phyloP scores from a whole-genome alignment of 306 rosid species.

The Quillaja saponaria region DNA sequence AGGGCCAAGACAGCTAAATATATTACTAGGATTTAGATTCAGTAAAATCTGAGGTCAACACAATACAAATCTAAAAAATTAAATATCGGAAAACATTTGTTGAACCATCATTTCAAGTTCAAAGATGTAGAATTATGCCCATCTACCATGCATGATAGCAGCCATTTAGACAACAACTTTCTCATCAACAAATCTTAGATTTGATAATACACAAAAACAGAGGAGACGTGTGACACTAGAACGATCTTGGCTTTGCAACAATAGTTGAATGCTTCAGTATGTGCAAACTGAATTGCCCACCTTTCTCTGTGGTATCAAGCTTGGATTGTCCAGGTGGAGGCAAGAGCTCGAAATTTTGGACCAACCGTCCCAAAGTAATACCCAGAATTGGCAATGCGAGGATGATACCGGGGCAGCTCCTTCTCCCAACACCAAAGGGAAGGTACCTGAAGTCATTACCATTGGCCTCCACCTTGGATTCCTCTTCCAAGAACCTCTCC shows the following conservation, averaged over 20 bases:
- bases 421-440: constrained; percentile 82
- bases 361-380: constrained; percentile 75
- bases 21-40: too few relatives aligned
- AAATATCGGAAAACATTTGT: too few relatives aligned
- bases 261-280: constrained; percentile 82
- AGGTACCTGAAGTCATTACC: constrained; percentile 88
- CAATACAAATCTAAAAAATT: too few relatives aligned
- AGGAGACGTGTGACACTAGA: neutral
- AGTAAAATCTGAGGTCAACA: too few relatives aligned
- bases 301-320: constrained; percentile 78
- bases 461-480: constrained; percentile 78
- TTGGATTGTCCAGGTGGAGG: constrained; percentile 80
- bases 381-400: constrained; percentile 86
- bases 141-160: too few relatives aligned
- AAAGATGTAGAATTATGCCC: too few relatives aligned
- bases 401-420: constrained; percentile 91
- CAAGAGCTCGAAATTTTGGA: constrained; percentile 77
- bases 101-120: too few relatives aligned
- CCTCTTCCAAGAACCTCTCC: constrained; percentile 84
- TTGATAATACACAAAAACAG: too few relatives aligned
- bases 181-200: too few relatives aligned
- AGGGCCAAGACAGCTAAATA: too few relatives aligned
- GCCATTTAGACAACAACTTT: too few relatives aligned
- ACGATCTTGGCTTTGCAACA: constrained; percentile 64
- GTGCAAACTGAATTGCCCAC: constrained; percentile 90